Evolutionary conservation across 257 asterid species (phyloP).

Genomic region (Phtheirospermum japonicum): DNA sequence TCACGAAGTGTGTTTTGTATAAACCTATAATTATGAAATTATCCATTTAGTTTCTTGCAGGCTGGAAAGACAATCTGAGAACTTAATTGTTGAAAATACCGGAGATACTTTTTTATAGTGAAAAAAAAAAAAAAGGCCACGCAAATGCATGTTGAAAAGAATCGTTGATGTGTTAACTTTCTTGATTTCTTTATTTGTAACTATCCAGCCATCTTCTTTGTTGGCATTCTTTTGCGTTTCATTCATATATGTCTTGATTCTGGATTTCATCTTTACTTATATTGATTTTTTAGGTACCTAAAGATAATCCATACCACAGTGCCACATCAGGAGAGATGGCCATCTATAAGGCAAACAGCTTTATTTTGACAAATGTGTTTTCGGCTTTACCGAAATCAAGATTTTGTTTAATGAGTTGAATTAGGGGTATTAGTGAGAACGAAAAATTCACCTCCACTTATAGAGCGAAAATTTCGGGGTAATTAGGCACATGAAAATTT

Average conservation of each 20-base stretch:
- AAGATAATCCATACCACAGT: slow-evolving; percentile 98
- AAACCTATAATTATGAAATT: too few species aligned
- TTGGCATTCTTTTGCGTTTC: background rate
- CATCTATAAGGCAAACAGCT: slow-evolving; percentile 82
- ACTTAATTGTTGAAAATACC: too few species aligned
- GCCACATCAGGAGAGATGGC: slow-evolving; percentile 99
- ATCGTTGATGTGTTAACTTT: too few species aligned
- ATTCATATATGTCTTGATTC: slow-evolving; percentile 28
- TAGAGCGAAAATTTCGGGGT: too few species aligned
- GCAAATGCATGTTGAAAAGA: too few species aligned
- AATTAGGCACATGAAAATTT: too few species aligned
- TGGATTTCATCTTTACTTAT: slow-evolving; percentile 28
- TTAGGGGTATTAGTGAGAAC: background rate
- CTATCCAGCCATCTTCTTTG: background rate
- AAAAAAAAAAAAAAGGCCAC: background rate
- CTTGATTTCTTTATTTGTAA: background rate
- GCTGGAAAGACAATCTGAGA: too few species aligned
- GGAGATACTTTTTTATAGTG: too few species aligned
- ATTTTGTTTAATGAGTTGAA: background rate
- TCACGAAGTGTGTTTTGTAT: too few species aligned
- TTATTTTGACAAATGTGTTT: slow-evolving; percentile 75
- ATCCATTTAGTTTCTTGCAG: too few species aligned
- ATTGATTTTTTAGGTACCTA: slow-evolving; percentile 60
- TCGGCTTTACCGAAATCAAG: slow-evolving; percentile 13
- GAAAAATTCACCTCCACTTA: too few species aligned